Percentiles rank a stretch among this genome's conserved stretches.
phyloP scores from a whole-genome alignment of 225 moss, liverwort and hornwort species.

The Marchantia polymorpha region DNA sequence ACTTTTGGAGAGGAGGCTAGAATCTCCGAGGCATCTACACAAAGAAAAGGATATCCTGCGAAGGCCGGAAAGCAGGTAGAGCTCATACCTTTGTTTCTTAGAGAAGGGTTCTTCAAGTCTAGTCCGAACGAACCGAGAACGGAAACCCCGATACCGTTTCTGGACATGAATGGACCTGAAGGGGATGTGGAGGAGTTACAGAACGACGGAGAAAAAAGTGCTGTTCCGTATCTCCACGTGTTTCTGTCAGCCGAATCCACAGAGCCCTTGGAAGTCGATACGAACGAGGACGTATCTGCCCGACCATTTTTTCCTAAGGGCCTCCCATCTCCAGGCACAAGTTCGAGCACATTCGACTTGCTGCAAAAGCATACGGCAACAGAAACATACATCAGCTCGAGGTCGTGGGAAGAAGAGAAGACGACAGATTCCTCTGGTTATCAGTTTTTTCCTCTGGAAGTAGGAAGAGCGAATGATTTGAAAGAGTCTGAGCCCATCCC shows the following conservation, averaged over 20 bases:
- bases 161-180: slow-evolving; percentile 13
- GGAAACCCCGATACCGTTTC: slow-evolving; percentile 16
- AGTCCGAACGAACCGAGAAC: neutral
- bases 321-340: slow-evolving; percentile 13
- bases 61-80: neutral
- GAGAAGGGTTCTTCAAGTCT: neutral
- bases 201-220: neutral
- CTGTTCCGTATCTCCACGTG: slow-evolving; percentile 30
- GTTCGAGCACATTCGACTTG: slow-evolving; percentile 4
- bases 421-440: slow-evolving; percentile 43
- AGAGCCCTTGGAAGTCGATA: slow-evolving; percentile 12
- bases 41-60: neutral
- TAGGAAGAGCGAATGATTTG: slow-evolving; percentile 30
- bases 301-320: slow-evolving; percentile 17
- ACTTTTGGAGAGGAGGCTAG: neutral
- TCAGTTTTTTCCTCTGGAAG: slow-evolving; percentile 61
- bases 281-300: slow-evolving; percentile 4
- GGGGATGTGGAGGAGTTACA: neutral
- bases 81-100: neutral
- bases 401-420: slow-evolving; percentile 39
- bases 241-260: slow-evolving; percentile 37
- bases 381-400: slow-evolving; percentile 21
- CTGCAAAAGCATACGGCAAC: neutral
- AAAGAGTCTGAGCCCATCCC: slow-evolving; percentile 27
- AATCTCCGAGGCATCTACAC: slow-evolving; percentile 4